Conservation (phyloP, 1,139 yeast genomes). For the Blastobotrys niveus region DNA sequence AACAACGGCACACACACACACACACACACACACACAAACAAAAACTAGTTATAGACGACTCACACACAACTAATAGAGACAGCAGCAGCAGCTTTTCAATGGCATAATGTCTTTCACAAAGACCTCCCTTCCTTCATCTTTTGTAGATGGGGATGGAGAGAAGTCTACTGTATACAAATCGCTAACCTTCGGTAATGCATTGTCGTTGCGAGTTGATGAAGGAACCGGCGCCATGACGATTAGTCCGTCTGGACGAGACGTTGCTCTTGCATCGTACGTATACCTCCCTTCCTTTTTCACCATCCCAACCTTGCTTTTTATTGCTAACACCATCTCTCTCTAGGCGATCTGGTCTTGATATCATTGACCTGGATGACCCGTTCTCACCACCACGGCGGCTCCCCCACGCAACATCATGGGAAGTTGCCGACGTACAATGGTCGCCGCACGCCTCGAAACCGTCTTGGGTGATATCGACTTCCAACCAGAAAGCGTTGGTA, state of each 20-base stretch:
- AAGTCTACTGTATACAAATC: conserved; percentile 11
- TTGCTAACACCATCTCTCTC: not conserved
- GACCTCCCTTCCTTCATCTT: conserved; percentile 7
- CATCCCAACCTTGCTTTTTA: too few relatives aligned
- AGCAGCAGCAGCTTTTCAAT: not conserved
- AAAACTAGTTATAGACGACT: not conserved
- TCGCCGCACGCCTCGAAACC: conserved; percentile 82
- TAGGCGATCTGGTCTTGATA: conserved; percentile 71
- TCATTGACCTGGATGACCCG: conserved; percentile 92
- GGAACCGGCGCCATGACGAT: conserved; percentile 92
- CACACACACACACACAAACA: not conserved
- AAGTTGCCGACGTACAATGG: conserved; percentile 98
- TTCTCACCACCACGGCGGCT: conserved; percentile 92
- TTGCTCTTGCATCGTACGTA: conserved; percentile 71
- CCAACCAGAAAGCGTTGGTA: conserved; percentile 88
- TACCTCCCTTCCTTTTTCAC: not conserved
- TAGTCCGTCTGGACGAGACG: conserved; percentile 89
- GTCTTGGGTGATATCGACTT: conserved; percentile 87
- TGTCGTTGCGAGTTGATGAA: conserved; percentile 83
- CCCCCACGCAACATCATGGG: conserved; percentile 92
- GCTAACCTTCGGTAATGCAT: conserved; percentile 36
- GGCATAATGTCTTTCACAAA: conserved; percentile 12
- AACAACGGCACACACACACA: too few relatives aligned
- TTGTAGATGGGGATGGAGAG: not conserved
- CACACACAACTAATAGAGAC: not conserved